Base-by-base conservation (phyloP, 2,329 filamentous ascomycete genomes). In the Sporothrix euskadiensis region DNA sequence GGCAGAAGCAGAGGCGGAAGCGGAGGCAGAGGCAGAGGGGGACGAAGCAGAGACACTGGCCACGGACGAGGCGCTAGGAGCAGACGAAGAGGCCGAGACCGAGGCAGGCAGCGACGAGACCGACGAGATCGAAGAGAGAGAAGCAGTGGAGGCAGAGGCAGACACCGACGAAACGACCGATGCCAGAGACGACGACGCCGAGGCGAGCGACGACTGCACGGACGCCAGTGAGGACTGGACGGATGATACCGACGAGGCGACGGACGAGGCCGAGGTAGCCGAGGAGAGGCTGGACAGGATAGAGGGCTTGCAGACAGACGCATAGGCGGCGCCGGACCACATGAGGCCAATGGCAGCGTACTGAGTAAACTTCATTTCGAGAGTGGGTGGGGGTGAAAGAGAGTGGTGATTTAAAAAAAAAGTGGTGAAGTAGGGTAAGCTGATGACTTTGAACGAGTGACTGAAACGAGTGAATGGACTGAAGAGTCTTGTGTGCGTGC, bases 401-500 rank as follows among this genome's bases (percentile, higher is more conserved):
- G n/a, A n/a, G 54, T 8, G 54, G 9, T 56, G 22, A 26, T n/a
- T 14, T 52, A 16, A 16, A 30, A 39, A 59, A 6, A 59, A 32
- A 56, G 49, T 54, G 49, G 19, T 32, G 12, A 14, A 32, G 26
- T 57, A 32, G 26, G 22, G 4, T 26, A 41, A n/a, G 54, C 14
- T 10, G 54, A 2, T 57, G 54, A 14, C 32, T 26, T 30, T 57
- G 10, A 57, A 32, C 3, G 54, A 32, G 54, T 41, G 59, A 41
- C 59, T 54, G 19, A 63, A 63, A 63, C 59, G 59, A 63, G 59
- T 63, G 59, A 63, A 63, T 63, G 59, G 61, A 66, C 61, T 66
- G 39, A 66, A 66, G 19, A 57, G 59, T 63, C 59, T 63, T 63
- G 59, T 63, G 59, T 57, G 54, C 26, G 54, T 57, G 54, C 10